phyloP scores from a whole-genome alignment of 805 yeast genomes.

The Cyberlindnera samutprakarnensis region DNA sequence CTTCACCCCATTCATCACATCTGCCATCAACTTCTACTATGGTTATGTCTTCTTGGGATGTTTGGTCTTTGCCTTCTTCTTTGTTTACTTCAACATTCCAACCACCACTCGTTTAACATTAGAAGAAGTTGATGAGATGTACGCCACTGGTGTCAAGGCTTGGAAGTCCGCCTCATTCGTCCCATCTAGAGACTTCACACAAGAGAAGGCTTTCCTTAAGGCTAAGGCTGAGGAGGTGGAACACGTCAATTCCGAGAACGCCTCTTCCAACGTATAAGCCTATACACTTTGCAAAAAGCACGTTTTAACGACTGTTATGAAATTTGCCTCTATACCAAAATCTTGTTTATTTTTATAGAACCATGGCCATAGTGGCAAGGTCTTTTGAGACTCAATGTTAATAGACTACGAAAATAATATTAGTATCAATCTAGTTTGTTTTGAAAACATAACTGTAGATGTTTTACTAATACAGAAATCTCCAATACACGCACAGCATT shows the following conservation, averaged over 20 bases:
- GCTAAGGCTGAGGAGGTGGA: conserved; percentile 14
- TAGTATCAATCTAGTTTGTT: too few species aligned
- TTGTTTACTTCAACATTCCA: conserved; percentile 64
- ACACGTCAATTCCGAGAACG: conserved; percentile 7
- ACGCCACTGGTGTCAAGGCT: conserved; percentile 33
- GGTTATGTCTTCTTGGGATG: conserved; percentile 64
- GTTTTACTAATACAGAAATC: too few species aligned
- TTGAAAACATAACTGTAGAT: too few species aligned
- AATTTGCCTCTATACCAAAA: too few species aligned
- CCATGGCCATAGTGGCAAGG: too few species aligned
- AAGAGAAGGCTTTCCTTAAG: conserved; percentile 18
- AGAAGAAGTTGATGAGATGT: conserved; percentile 74
- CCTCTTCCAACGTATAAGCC: not conserved
- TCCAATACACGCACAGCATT: too few species aligned
- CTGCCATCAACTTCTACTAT: conserved; percentile 59
- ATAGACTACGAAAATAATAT: too few species aligned
- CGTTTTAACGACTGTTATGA: conserved; percentile 1
- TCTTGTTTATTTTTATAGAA: too few species aligned
- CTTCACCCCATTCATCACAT: conserved; percentile 67
- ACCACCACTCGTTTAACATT: conserved; percentile 78
- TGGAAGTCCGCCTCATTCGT: conserved; percentile 46
- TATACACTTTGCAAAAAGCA: not conserved
- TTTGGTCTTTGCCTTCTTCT: conserved; percentile 49
- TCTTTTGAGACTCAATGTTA: too few species aligned
- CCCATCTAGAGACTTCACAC: conserved; percentile 32